Conservation (phyloP, 176 grass and related monocot genomes). For the Oryza nivara region DNA sequence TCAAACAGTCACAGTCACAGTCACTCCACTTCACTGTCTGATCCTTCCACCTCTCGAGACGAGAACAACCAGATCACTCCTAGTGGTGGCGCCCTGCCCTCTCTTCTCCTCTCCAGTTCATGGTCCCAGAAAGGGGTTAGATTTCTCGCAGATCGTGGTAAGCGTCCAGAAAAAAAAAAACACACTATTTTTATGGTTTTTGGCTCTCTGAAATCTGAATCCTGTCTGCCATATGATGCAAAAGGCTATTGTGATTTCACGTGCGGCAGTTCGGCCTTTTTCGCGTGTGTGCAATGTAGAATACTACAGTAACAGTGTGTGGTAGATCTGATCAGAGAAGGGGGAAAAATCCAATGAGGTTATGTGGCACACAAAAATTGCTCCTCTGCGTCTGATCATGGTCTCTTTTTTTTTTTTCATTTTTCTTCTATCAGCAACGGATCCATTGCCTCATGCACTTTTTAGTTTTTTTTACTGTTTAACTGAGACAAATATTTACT, state of each 20-base stretch:
- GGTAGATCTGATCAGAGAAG: conserved; percentile 39
- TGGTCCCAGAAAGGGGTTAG: conserved; percentile 12
- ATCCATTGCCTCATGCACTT: too few species aligned
- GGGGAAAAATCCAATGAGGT: not conserved
- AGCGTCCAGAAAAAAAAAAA: conserved; percentile 24
- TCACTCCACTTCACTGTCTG: not conserved
- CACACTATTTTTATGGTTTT: conserved; percentile 28
- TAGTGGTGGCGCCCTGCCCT: not conserved
- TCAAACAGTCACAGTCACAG: too few species aligned
- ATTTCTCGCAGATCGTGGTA: not conserved
- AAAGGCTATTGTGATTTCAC: conserved; percentile 23
- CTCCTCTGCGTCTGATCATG: not conserved
- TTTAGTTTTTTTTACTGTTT: not conserved
- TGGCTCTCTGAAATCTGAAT: conserved; percentile 13
- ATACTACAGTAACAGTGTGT: not conserved
- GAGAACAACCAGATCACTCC: conserved; percentile 28
- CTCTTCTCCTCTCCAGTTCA: not conserved
- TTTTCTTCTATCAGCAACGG: not conserved
- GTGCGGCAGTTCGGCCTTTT: conserved; percentile 16
- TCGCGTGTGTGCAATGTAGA: conserved; percentile 1
- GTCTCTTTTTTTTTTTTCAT: not conserved
- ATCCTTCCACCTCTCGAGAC: not conserved
- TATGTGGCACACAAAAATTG: not conserved
- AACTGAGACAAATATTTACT: not conserved
- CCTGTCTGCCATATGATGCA: conserved; percentile 43